Evolutionary conservation across 371 early-diverging fungal species (phyloP).

Genomic region (Apophysomyces variabilis): DNA sequence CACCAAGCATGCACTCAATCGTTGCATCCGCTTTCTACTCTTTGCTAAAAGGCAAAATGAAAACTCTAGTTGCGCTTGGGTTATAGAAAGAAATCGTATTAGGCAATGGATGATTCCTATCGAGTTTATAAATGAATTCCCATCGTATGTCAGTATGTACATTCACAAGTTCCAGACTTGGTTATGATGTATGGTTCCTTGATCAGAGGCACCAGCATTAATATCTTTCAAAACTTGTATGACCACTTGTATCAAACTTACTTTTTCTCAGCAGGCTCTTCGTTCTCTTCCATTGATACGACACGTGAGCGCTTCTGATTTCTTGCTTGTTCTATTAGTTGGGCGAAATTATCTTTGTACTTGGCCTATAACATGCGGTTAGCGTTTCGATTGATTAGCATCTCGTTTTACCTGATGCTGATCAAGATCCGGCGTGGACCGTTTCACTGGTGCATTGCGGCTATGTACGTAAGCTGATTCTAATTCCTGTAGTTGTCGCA

Average conservation of each 20-base stretch:
- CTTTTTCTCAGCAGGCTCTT: conserved; percentile 2
- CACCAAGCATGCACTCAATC: too few relatives aligned
- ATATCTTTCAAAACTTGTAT: neutral
- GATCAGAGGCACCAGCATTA: neutral
- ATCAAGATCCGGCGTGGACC: conserved; percentile 13
- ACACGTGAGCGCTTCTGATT: neutral
- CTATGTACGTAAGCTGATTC: conserved; percentile 14
- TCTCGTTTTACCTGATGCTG: conserved; percentile 13
- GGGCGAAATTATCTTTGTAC: conserved; percentile 21
- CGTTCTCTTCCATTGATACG: neutral
- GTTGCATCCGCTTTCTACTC: too few relatives aligned
- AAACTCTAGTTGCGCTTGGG: too few relatives aligned
- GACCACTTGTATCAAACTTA: neutral
- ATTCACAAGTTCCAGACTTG: conserved; percentile 9
- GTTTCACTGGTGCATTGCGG: neutral
- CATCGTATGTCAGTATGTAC: neutral
- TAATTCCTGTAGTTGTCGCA: conserved; percentile 15
- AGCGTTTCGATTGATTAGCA: neutral
- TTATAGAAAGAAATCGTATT: too few relatives aligned
- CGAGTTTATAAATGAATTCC: too few relatives aligned
- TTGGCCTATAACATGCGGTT: neutral
- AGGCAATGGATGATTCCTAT: too few relatives aligned
- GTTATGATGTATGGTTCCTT: neutral
- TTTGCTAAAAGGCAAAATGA: too few relatives aligned
- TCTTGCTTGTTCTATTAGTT: conserved; percentile 18